These are phyloP conservation scores for Leccinum uliginosum DNA, from an alignment of 768 basidiomycete genomes.

Conservation along the genomic window DNA sequence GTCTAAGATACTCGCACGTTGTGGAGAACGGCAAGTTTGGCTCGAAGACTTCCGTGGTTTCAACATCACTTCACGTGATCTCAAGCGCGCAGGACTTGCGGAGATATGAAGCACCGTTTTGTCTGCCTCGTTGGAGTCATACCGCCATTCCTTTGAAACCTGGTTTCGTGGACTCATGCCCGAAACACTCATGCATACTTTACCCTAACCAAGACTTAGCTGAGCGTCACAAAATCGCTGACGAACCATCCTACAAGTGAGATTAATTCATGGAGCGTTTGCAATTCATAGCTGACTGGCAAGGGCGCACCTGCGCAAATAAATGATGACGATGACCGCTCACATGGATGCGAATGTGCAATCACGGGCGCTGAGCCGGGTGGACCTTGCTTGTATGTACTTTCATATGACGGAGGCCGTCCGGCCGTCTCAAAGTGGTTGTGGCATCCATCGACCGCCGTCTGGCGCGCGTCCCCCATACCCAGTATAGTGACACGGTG, in stretches of 20 bases:
- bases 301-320: not conserved
- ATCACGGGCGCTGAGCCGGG: slow-evolving; percentile 36
- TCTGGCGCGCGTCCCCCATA: too few species aligned
- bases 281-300: not conserved
- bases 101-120: slow-evolving; percentile 7
- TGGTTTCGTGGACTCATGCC: slow-evolving; percentile 5
- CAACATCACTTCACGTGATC: slow-evolving; percentile 47
- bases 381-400: not conserved
- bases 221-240: not conserved
- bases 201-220: not conserved
- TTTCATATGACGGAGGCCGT: slow-evolving; percentile 22
- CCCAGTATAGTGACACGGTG: too few species aligned
- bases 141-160: not conserved
- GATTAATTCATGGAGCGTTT: slow-evolving; percentile 22
- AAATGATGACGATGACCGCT: not conserved
- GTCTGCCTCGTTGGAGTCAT: not conserved
- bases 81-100: slow-evolving; percentile 33
- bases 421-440: too few species aligned
- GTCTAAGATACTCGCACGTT: slow-evolving; percentile 45
- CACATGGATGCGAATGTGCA: slow-evolving; percentile 34
- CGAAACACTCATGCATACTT: slow-evolving; percentile 21
- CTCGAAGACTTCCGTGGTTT: slow-evolving; percentile 62
- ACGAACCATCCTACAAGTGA: slow-evolving; percentile 68
- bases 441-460: too few species aligned
- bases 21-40: slow-evolving; percentile 53